A percentile compares a stretch with the other conserved stretches of the same genome.
Evolutionary conservation across 345 rosid species (phyloP).

Genomic region (Murraya paniculata): DNA sequence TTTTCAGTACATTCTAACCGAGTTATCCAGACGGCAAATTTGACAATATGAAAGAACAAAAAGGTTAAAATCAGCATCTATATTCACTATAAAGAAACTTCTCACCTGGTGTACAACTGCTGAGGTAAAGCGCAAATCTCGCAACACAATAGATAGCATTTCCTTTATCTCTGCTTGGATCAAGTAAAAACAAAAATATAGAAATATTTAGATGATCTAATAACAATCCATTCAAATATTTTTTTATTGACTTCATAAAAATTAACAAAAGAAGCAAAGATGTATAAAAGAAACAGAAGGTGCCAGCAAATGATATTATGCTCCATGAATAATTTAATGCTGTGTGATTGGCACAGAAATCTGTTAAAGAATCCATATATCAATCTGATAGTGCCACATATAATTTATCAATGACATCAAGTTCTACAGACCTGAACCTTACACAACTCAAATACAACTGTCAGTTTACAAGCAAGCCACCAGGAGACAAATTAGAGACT

Average conservation of each 20-base stretch:
- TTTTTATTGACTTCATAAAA: neutral
- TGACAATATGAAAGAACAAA: neutral
- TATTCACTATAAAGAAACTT: neutral
- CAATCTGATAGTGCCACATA: neutral
- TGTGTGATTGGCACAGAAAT: neutral
- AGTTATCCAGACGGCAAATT: neutral
- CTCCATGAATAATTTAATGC: neutral
- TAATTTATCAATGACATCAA: too few relatives aligned
- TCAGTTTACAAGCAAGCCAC: neutral
- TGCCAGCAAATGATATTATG: neutral
- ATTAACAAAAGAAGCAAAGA: neutral
- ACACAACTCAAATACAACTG: neutral
- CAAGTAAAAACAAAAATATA: slow-evolving; percentile 19
- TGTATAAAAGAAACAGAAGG: neutral
- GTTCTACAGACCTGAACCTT: neutral
- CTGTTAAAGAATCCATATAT: neutral
- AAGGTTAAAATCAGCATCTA: slow-evolving; percentile 1
- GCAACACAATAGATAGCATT: slow-evolving; percentile 62
- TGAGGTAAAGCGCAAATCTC: slow-evolving; percentile 70
- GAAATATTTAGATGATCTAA: slow-evolving; percentile 4
- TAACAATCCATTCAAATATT: neutral
- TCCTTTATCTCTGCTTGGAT: slow-evolving; percentile 77
- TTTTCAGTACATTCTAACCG: neutral
- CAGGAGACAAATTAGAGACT: neutral
- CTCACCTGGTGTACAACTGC: slow-evolving; percentile 93